Conservation (phyloP, 2,329 filamentous ascomycete genomes). For the Neofusicoccum laricinum region DNA sequence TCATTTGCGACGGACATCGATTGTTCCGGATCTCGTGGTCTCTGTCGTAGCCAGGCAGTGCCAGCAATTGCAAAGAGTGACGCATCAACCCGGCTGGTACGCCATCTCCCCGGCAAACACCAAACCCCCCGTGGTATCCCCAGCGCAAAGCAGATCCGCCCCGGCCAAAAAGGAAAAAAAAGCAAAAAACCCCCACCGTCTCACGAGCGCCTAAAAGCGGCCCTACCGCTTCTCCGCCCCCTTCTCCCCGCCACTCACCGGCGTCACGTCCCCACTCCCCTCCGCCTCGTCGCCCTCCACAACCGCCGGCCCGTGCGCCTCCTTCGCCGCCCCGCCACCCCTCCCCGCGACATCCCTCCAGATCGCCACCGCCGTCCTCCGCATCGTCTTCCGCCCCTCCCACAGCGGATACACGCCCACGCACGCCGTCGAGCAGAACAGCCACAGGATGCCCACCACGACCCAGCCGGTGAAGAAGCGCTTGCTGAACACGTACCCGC, state of each 20-base stretch:
- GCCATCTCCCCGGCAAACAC: too few species aligned
- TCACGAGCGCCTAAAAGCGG: too few species aligned
- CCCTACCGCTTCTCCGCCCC: too few species aligned
- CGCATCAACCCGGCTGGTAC: too few species aligned
- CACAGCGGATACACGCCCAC: conserved; percentile 80
- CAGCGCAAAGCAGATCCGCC: too few species aligned
- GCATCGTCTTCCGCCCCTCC: conserved; percentile 70
- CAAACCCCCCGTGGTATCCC: too few species aligned
- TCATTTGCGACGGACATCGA: too few species aligned
- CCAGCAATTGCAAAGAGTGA: too few species aligned
- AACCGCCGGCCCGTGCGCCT: neutral
- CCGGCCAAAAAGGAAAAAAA: too few species aligned
- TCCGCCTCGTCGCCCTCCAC: neutral
- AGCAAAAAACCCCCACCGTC: too few species aligned
- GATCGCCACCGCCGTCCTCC: conserved; percentile 60
- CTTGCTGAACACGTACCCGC: conserved; percentile 76
- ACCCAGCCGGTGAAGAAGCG: conserved; percentile 83
- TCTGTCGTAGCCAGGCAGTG: too few species aligned
- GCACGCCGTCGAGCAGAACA: conserved; percentile 68
- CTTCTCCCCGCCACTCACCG: neutral
- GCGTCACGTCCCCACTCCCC: neutral
- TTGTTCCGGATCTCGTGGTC: too few species aligned
- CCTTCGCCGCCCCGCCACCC: neutral
- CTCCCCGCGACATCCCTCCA: conserved; percentile 51
- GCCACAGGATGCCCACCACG: conserved; percentile 65